Conservation (phyloP, 768 basidiomycete species). For the Kwoniella sp. region DNA sequence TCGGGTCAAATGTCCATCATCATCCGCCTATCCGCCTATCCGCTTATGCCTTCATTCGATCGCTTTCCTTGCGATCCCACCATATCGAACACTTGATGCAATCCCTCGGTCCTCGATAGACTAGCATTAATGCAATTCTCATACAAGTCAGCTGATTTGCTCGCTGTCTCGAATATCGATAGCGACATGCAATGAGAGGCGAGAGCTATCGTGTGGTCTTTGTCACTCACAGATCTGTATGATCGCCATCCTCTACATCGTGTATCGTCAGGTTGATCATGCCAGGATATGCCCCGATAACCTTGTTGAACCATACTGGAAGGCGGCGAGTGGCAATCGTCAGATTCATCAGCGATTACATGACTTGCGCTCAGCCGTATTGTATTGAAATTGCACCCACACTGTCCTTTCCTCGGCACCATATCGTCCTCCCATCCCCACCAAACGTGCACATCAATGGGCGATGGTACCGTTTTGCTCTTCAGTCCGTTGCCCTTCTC, state of each 20-base stretch:
- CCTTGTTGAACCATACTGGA: conserved; percentile 35
- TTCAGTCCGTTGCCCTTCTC: not conserved
- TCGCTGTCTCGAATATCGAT: not conserved
- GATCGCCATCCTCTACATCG: conserved; percentile 47
- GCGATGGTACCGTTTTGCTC: conserved; percentile 2
- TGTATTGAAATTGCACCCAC: conserved; percentile 28
- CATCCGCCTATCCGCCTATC: not conserved
- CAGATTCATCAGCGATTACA: too few relatives aligned
- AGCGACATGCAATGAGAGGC: not conserved
- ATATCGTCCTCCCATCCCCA: conserved; percentile 50
- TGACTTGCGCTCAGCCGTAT: too few relatives aligned
- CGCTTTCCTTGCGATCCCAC: conserved; percentile 8
- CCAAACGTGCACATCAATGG: conserved; percentile 40
- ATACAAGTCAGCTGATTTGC: not conserved
- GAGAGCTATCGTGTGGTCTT: not conserved
- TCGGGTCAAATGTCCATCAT: not conserved
- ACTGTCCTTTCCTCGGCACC: conserved; percentile 45
- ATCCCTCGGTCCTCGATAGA: conserved; percentile 33
- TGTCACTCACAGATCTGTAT: conserved; percentile 46
- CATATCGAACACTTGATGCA: conserved; percentile 35
- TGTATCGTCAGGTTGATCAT: conserved; percentile 34
- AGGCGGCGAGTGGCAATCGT: too few relatives aligned
- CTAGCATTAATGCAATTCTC: conserved; percentile 13
- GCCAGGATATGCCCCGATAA: conserved; percentile 21
- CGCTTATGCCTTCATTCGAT: not conserved